A percentile compares a stretch with the other conserved stretches of the same genome.
Evolutionary conservation across 1,284 basidiomycete species (phyloP).

Genomic region (Coniophora puteana): DNA sequence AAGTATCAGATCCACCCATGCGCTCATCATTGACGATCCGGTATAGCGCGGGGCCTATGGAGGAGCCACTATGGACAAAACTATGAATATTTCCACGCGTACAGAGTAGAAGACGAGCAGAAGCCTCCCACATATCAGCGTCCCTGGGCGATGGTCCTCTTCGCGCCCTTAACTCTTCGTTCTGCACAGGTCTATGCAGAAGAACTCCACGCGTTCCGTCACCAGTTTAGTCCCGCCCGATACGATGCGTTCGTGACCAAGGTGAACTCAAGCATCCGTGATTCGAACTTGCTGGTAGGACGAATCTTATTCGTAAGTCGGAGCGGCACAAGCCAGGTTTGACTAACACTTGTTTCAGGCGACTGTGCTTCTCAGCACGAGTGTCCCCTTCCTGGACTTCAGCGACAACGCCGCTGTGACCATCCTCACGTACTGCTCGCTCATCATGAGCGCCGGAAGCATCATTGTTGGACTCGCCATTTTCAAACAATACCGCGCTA

Average conservation of each 20-base stretch:
- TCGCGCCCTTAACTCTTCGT: conserved; percentile 19
- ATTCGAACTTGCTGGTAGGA: conserved; percentile 25
- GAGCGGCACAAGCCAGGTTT: background rate
- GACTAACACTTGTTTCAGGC: conserved; percentile 13
- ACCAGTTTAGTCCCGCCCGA: conserved; percentile 20
- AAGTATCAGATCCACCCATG: background rate
- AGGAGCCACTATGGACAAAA: conserved; percentile 26
- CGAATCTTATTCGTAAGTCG: background rate
- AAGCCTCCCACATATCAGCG: conserved; percentile 17
- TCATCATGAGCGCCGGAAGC: conserved; percentile 24
- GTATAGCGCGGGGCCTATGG: conserved; percentile 23
- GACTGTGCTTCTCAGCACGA: conserved; percentile 25
- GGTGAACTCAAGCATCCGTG: conserved; percentile 25
- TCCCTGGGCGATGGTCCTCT: conserved; percentile 13
- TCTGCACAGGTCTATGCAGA: conserved; percentile 24
- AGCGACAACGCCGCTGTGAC: conserved; percentile 10
- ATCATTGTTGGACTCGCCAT: conserved; percentile 26
- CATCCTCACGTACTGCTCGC: conserved; percentile 28
- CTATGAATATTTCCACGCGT: conserved; percentile 28
- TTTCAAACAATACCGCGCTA: conserved; percentile 30
- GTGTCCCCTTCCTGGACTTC: conserved; percentile 18
- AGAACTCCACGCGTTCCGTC: conserved; percentile 22
- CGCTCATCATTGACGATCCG: background rate
- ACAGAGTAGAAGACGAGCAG: conserved; percentile 15
- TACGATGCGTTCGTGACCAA: conserved; percentile 27